phyloP scores from a whole-genome alignment of 345 rosid species.

The Raphanus sativus region DNA sequence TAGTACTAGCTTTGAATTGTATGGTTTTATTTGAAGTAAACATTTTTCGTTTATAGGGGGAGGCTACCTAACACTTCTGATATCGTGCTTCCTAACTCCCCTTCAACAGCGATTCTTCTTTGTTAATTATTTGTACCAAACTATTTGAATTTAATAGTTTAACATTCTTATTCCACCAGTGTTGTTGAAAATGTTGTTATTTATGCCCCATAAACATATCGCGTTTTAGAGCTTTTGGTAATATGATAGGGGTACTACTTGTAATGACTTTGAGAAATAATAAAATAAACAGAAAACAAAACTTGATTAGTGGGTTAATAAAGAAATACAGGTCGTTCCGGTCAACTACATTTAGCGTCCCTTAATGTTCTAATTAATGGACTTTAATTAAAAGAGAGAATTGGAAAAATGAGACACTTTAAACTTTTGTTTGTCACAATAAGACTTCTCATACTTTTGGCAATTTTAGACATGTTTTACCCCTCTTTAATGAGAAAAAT shows the following conservation, averaged over 20 bases:
- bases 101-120: constrained; percentile 26
- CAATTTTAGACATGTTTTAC: too few relatives aligned
- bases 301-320: constrained; percentile 22
- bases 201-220: not conserved
- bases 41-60: not conserved
- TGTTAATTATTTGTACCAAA: constrained; percentile 31
- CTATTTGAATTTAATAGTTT: constrained; percentile 32
- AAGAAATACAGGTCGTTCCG: constrained; percentile 19
- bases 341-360: constrained; percentile 38
- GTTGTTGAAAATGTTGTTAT: constrained; percentile 20
- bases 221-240: constrained; percentile 16
- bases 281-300: not conserved
- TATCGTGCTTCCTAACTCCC: constrained; percentile 40
- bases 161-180: constrained; percentile 10
- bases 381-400: constrained; percentile 10
- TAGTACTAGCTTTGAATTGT: constrained; percentile 9
- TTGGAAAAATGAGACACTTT: too few relatives aligned
- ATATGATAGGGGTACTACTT: constrained; percentile 3
- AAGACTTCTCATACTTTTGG: too few relatives aligned
- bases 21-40: constrained; percentile 1
- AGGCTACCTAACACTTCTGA: constrained; percentile 37
- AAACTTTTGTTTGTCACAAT: too few relatives aligned
- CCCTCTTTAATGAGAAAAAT: too few relatives aligned
- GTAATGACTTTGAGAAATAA: constrained; percentile 8
- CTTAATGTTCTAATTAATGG: constrained; percentile 1